Conservation (phyloP, 805 yeast species). For the Suhomyces canberraensis region DNA sequence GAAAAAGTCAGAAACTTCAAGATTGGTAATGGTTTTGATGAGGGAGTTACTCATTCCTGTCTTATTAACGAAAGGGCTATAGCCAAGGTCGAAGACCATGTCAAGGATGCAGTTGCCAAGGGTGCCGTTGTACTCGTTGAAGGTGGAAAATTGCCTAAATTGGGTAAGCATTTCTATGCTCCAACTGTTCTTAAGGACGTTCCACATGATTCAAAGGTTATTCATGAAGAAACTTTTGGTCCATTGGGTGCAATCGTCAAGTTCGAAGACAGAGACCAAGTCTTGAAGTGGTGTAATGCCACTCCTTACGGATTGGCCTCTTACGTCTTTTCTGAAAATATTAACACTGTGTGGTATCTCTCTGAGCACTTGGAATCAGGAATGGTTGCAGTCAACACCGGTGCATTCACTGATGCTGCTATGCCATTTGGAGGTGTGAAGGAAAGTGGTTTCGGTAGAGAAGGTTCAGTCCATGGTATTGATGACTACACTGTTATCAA, state of each 20-base stretch:
- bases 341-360: slow-evolving; percentile 49
- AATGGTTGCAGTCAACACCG: slow-evolving; percentile 62
- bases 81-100: slow-evolving; percentile 53
- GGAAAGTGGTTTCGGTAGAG: slow-evolving; percentile 69
- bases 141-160: slow-evolving; percentile 51
- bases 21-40: slow-evolving; percentile 56
- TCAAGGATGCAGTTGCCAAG: slow-evolving; percentile 49
- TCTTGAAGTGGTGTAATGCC: slow-evolving; percentile 51
- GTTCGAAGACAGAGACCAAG: slow-evolving; percentile 54
- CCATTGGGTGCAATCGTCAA: slow-evolving; percentile 58
- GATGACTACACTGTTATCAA: slow-evolving; percentile 58
- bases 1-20: slow-evolving; percentile 44
- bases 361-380: slow-evolving; percentile 61
- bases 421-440: slow-evolving; percentile 62
- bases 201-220: slow-evolving; percentile 47
- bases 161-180: slow-evolving; percentile 51
- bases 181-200: slow-evolving; percentile 56
- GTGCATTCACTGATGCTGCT: slow-evolving; percentile 53
- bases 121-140: slow-evolving; percentile 51
- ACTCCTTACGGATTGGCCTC: slow-evolving; percentile 58
- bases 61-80: slow-evolving; percentile 50
- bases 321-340: slow-evolving; percentile 52
- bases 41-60: slow-evolving; percentile 53
- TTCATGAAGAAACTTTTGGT: slow-evolving; percentile 62
- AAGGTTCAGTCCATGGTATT: slow-evolving; percentile 60